phyloP scores from a whole-genome alignment of 2,329 filamentous ascomycete genomes.

The Madurella mycetomatis region DNA sequence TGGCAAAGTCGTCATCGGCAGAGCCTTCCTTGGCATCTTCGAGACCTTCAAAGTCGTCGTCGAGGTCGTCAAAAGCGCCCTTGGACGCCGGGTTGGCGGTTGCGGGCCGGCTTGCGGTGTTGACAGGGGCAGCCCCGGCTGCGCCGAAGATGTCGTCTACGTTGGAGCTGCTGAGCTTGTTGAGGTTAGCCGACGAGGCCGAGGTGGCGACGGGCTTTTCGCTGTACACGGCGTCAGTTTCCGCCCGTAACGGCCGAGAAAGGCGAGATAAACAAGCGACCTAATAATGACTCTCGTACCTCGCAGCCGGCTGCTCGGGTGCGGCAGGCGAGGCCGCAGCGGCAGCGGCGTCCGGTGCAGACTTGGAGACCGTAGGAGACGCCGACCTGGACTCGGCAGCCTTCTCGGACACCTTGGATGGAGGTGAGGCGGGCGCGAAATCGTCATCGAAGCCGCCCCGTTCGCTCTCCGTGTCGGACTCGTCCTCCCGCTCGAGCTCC shows the following conservation, averaged over 20 bases:
- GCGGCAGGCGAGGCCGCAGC: conserved; percentile 9
- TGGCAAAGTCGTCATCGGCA: conserved; percentile 75
- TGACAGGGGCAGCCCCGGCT: conserved; percentile 23
- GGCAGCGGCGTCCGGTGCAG: conserved; percentile 13
- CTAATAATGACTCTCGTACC: conserved; percentile 19
- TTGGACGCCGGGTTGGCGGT: conserved; percentile 33
- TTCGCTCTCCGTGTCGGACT: conserved; percentile 77
- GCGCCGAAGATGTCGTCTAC: conserved; percentile 42
- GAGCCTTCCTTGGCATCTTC: conserved; percentile 79
- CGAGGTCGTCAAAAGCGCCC: conserved; percentile 67
- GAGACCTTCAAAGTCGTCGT: conserved; percentile 76
- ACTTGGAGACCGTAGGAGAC: conserved; percentile 24
- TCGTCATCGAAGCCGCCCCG: conserved; percentile 89
- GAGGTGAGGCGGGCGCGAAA: conserved; percentile 65
- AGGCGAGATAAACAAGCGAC: not conserved
- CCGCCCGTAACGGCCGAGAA: not conserved
- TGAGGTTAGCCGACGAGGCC: conserved; percentile 11
- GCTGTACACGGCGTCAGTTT: conserved; percentile 16
- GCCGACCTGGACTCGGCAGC: conserved; percentile 27
- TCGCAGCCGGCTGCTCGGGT: conserved; percentile 19
- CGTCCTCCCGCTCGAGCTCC: conserved; percentile 76
- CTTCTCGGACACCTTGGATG: conserved; percentile 31
- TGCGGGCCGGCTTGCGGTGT: conserved; percentile 32
- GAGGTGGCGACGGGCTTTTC: conserved; percentile 21
- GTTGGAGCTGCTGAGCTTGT: conserved; percentile 18